A percentile compares a stretch with the other conserved stretches of the same genome.
Evolutionary conservation across 2,329 filamentous ascomycete genomes (phyloP).

Genomic region (Trichoderma semiorbis): DNA sequence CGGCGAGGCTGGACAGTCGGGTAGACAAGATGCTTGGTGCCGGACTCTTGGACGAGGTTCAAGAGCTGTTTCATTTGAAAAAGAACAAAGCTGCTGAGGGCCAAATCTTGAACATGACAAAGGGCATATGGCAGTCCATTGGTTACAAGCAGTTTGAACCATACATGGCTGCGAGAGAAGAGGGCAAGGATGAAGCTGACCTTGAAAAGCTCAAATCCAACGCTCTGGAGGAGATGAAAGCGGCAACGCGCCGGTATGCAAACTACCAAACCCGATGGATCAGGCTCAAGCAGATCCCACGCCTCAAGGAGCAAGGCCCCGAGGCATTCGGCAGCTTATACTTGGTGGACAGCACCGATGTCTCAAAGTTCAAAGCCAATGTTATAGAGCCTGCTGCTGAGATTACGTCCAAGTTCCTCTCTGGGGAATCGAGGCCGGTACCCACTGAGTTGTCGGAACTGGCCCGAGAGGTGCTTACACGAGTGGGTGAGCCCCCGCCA

Average conservation of each 20-base stretch:
- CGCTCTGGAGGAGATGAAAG: conserved; percentile 73
- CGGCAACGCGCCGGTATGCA: conserved; percentile 83
- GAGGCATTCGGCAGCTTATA: conserved; percentile 60
- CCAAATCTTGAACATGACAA: conserved; percentile 62
- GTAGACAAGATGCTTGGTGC: conserved; percentile 77
- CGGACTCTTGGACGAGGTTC: conserved; percentile 49
- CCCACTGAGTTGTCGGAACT: conserved; percentile 48
- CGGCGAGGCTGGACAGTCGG: conserved; percentile 67
- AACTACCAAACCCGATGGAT: conserved; percentile 86
- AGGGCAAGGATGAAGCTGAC: conserved; percentile 30
- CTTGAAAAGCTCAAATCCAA: conserved; percentile 53
- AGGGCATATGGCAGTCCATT: conserved; percentile 95
- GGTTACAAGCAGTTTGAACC: conserved; percentile 87
- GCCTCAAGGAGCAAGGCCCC: conserved; percentile 54
- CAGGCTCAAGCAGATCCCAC: conserved; percentile 71
- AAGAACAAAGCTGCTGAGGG: conserved; percentile 40
- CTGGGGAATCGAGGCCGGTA: conserved; percentile 48
- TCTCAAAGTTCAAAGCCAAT: conserved; percentile 55
- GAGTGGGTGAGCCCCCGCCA: conserved; percentile 41
- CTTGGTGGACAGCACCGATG: conserved; percentile 75
- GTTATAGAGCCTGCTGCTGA: conserved; percentile 63
- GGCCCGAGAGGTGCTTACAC: conserved; percentile 55
- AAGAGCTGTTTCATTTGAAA: conserved; percentile 43
- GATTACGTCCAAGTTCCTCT: conserved; percentile 63
- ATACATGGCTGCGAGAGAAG: conserved; percentile 55